These are phyloP conservation scores for Cladophialophora yegresii DNA, from an alignment of 2,329 filamentous ascomycete species.

Conservation along the genomic window DNA sequence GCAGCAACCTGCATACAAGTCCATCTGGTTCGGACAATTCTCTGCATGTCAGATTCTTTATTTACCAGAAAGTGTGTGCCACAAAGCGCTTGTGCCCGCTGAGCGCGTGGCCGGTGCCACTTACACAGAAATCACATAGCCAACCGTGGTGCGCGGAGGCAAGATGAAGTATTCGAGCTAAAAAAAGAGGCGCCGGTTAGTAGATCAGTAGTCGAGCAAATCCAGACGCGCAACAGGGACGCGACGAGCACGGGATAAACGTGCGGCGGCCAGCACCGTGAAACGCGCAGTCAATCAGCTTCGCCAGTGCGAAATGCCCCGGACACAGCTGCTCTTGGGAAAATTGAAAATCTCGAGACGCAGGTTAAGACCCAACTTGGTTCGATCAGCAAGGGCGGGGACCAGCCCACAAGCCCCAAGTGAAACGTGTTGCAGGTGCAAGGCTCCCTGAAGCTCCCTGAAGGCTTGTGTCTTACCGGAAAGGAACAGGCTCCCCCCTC, in stretches of 20 bases:
- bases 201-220: conserved; percentile 5
- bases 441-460: conserved; percentile 13
- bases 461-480: conserved; percentile 9
- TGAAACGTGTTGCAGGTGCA: conserved; percentile 29
- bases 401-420: conserved; percentile 2
- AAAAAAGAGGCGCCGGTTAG: conserved; percentile 11
- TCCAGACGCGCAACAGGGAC: conserved; percentile 9
- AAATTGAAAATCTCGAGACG: conserved; percentile 30
- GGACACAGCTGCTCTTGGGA: not conserved
- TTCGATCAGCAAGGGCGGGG: conserved; percentile 10
- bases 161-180: not conserved
- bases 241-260: conserved; percentile 8
- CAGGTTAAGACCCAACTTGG: conserved; percentile 13
- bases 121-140: not conserved
- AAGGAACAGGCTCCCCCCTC: not conserved
- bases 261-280: conserved; percentile 3
- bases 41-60: not conserved
- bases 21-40: not conserved
- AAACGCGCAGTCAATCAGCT: not conserved
- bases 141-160: conserved; percentile 12
- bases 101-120: conserved; percentile 27
- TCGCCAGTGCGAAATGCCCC: not conserved
- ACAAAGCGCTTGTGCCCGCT: conserved; percentile 21
- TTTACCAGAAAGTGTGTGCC: conserved; percentile 16
- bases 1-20: not conserved